phyloP scores from a whole-genome alignment of 768 basidiomycete genomes.

The Boletales sp. region DNA sequence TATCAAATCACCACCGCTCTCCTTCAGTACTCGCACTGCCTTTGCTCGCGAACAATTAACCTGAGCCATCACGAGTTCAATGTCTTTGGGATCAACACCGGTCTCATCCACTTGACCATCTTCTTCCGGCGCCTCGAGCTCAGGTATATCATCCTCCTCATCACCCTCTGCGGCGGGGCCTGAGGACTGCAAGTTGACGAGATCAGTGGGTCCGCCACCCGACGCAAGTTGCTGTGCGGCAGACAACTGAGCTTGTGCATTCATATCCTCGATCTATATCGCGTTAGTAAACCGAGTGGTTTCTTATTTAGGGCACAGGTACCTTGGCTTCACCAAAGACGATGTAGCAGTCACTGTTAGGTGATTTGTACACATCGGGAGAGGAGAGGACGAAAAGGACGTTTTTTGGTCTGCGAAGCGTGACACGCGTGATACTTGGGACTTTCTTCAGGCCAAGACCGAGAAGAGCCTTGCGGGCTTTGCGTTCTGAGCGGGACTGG shows the following conservation, averaged over 20 bases:
- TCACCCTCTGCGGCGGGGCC: slow-evolving; percentile 51
- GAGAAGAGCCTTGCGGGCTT: slow-evolving; percentile 91
- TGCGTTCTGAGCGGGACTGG: slow-evolving; percentile 91
- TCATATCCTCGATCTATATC: slow-evolving; percentile 80
- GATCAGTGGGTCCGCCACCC: slow-evolving; percentile 41
- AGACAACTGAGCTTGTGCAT: slow-evolving; percentile 69
- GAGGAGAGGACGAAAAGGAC: slow-evolving; percentile 90
- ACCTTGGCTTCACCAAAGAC: slow-evolving; percentile 98
- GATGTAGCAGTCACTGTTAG: slow-evolving; percentile 97
- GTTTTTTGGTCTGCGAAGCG: slow-evolving; percentile 91
- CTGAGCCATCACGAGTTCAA: slow-evolving; percentile 88
- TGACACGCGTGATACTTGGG: slow-evolving; percentile 90
- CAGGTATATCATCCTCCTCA: slow-evolving; percentile 77
- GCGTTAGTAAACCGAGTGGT: background rate
- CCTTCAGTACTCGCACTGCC: slow-evolving; percentile 86
- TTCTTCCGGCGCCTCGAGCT: slow-evolving; percentile 78
- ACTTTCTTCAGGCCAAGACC: slow-evolving; percentile 91
- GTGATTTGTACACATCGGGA: slow-evolving; percentile 97
- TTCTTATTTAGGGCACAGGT: slow-evolving; percentile 5
- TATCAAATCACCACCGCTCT: slow-evolving; percentile 91
- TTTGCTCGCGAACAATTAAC: slow-evolving; percentile 89
- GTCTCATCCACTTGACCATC: slow-evolving; percentile 82
- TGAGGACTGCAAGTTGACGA: slow-evolving; percentile 47
- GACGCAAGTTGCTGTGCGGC: slow-evolving; percentile 76
- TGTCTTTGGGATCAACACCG: slow-evolving; percentile 89